phyloP scores from a whole-genome alignment of 2,329 filamentous ascomycete genomes.

The Alternaria alternata region DNA sequence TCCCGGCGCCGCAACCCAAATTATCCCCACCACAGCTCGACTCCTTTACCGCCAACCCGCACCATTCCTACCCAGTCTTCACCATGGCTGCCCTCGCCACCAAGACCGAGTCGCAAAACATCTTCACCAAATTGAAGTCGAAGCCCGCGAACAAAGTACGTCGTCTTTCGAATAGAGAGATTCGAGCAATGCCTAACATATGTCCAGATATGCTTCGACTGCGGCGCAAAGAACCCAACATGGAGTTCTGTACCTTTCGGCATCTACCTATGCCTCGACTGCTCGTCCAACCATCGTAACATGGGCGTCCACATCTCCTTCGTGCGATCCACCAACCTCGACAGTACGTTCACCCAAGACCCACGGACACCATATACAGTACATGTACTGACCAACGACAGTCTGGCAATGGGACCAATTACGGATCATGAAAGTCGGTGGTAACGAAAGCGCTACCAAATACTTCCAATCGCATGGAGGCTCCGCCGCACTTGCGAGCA shows the following conservation, averaged over 20 bases:
- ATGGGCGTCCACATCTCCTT: constrained; percentile 99
- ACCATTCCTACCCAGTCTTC: constrained; percentile 31
- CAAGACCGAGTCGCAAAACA: constrained; percentile 94
- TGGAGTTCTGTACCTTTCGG: constrained; percentile 98
- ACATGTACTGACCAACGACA: constrained; percentile 43
- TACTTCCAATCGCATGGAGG: constrained; percentile 98
- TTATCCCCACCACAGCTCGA: constrained; percentile 40
- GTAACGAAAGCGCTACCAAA: constrained; percentile 97
- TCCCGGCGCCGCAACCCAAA: constrained; percentile 34
- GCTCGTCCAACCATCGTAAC: constrained; percentile 95
- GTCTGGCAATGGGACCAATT: constrained; percentile 99
- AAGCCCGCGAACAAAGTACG: constrained; percentile 94
- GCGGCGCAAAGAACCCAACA: constrained; percentile 94
- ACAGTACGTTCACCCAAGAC: constrained; percentile 71
- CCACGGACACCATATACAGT: background rate
- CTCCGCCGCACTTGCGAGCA: constrained; percentile 91
- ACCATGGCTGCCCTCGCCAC: constrained; percentile 73
- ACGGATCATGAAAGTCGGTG: constrained; percentile 96
- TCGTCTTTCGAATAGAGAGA: constrained; percentile 36
- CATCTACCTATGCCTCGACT: constrained; percentile 98
- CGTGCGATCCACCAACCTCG: constrained; percentile 96
- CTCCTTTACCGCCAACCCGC: constrained; percentile 34
- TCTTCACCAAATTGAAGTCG: constrained; percentile 96
- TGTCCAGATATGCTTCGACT: constrained; percentile 93
- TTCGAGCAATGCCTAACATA: constrained; percentile 34